These are phyloP conservation scores for Saccharomycopsis sp. DNA, from an alignment of 805 yeast genomes.

Conservation along the genomic window DNA sequence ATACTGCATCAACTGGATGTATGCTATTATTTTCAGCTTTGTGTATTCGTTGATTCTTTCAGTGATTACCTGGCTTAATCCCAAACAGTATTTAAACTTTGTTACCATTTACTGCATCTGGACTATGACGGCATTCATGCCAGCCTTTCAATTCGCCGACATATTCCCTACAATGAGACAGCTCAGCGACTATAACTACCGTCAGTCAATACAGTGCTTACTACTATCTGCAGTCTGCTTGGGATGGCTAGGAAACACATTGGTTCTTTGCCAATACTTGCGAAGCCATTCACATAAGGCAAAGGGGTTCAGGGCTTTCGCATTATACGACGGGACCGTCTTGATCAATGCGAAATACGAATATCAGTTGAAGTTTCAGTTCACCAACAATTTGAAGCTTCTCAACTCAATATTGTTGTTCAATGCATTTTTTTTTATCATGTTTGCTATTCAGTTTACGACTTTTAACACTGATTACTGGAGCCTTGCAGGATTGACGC, in stretches of 20 bases:
- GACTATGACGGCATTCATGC: neutral
- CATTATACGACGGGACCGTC: neutral
- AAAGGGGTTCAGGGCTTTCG: neutral
- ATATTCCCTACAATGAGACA: neutral
- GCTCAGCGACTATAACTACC: neutral
- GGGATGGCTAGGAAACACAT: neutral
- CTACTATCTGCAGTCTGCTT: neutral
- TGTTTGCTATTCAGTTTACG: neutral
- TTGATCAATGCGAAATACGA: neutral
- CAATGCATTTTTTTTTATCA: neutral
- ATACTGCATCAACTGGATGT: neutral
- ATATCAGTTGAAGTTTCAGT: neutral
- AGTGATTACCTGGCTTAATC: neutral
- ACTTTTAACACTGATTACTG: neutral
- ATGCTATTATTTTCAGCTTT: neutral
- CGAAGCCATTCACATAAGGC: neutral
- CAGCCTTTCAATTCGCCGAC: neutral
- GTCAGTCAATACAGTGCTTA: slow-evolving; percentile 1
- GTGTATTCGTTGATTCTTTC: neutral
- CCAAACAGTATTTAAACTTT: neutral
- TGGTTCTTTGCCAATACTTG: neutral
- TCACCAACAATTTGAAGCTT: neutral
- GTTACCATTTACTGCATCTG: neutral
- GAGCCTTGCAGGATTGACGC: neutral
- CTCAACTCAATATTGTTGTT: neutral